phyloP scores from a whole-genome alignment of 2,329 filamentous ascomycete genomes.

The Colletotrichum eleusines region DNA sequence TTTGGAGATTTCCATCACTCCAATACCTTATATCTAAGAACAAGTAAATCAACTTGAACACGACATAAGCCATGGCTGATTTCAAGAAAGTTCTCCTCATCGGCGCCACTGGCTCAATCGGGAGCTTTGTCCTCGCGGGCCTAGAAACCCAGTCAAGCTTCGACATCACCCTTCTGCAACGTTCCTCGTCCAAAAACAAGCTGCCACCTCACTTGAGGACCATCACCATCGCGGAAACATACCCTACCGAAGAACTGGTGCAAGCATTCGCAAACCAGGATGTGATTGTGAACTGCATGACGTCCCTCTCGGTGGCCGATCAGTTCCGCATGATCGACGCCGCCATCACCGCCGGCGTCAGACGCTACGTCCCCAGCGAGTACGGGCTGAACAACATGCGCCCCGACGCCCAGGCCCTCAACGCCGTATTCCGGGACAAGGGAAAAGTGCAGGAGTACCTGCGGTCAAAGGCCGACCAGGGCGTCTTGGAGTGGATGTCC shows the following conservation, averaged over 20 bases:
- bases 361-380: slow-evolving; percentile 65
- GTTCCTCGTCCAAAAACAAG: slow-evolving; percentile 46
- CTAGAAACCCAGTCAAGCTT: slow-evolving; percentile 47
- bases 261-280: slow-evolving; percentile 39
- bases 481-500: slow-evolving; percentile 20
- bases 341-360: slow-evolving; percentile 63
- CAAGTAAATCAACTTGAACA: neutral
- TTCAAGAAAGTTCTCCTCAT: slow-evolving; percentile 49
- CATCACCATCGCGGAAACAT: slow-evolving; percentile 47
- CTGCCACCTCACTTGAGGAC: slow-evolving; percentile 42
- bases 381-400: slow-evolving; percentile 52
- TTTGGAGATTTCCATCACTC: neutral
- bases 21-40: neutral
- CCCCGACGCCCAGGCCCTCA: slow-evolving; percentile 22
- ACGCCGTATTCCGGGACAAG: slow-evolving; percentile 36
- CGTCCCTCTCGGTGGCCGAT: slow-evolving; percentile 45
- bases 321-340: slow-evolving; percentile 65
- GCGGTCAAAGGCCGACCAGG: slow-evolving; percentile 8
- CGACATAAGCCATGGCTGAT: neutral
- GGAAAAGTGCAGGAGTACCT: slow-evolving; percentile 41
- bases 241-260: slow-evolving; percentile 43
- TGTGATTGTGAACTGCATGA: slow-evolving; percentile 56
- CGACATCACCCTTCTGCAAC: slow-evolving; percentile 47
- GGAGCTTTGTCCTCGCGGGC: slow-evolving; percentile 46
- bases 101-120: slow-evolving; percentile 49